Conservation (phyloP, 495 filamentous ascomycete species). For the Jackrogersella minutella region DNA sequence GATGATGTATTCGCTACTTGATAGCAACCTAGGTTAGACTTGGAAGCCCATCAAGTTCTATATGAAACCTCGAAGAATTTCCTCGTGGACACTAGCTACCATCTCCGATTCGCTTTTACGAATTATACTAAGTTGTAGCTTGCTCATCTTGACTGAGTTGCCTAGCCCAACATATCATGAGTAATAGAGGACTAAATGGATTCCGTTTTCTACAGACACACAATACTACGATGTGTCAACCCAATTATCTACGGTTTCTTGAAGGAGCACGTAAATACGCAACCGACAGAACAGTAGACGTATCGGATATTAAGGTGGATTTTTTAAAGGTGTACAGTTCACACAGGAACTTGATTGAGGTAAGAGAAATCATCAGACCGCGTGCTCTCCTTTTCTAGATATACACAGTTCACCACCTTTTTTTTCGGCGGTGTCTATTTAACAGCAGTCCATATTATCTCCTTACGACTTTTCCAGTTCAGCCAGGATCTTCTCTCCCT, state of each 20-base stretch:
- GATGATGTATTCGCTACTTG: too few species aligned
- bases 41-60: too few species aligned
- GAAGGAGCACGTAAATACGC: neutral
- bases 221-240: neutral
- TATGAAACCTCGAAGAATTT: too few species aligned
- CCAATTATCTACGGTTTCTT: neutral
- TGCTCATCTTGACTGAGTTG: too few species aligned
- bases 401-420: conserved; percentile 45
- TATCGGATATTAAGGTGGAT: conserved; percentile 40
- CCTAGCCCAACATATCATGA: too few species aligned
- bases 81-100: too few species aligned
- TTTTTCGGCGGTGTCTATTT: conserved; percentile 42
- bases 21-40: too few species aligned
- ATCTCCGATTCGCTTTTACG: too few species aligned
- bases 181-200: too few species aligned
- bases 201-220: neutral
- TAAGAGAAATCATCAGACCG: conserved; percentile 44
- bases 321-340: conserved; percentile 46
- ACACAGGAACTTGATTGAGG: conserved; percentile 48
- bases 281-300: neutral
- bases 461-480: conserved; percentile 82
- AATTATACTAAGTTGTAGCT: too few species aligned
- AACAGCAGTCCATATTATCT: conserved; percentile 44
- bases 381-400: conserved; percentile 48
- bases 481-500: conserved; percentile 99